Evolutionary conservation across 2,329 filamentous ascomycete genomes (phyloP).

Genomic region (Myriosclerotinia duriaeana): DNA sequence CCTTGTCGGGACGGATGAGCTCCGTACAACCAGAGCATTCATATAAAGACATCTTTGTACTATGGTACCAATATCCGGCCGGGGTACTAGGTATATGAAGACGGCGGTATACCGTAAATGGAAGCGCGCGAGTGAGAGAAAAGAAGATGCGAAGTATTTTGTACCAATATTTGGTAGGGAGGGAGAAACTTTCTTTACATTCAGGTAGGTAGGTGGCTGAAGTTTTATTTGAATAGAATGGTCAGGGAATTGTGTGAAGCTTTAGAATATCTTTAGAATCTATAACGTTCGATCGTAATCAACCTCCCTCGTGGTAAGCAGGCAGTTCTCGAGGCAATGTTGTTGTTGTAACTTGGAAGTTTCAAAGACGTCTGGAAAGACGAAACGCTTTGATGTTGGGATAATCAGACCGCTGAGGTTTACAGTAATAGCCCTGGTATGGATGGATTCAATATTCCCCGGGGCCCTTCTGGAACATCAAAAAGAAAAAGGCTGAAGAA

Average conservation of each 20-base stretch:
- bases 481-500: slow-evolving; percentile 4
- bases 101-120: background rate
- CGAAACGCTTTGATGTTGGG: background rate
- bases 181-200: slow-evolving; percentile 1
- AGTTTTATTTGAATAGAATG: background rate
- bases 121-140: background rate
- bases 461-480: slow-evolving; percentile 15
- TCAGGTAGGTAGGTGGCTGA: background rate
- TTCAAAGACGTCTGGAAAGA: slow-evolving; percentile 19
- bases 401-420: slow-evolving; percentile 8
- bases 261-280: slow-evolving; percentile 14
- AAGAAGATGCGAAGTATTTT: slow-evolving; percentile 4
- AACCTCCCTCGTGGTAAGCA: background rate
- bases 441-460: no score
- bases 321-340: background rate
- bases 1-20: slow-evolving; percentile 15
- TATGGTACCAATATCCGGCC: background rate
- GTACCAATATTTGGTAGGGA: background rate
- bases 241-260: slow-evolving; percentile 1
- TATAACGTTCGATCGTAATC: background rate
- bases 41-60: slow-evolving; percentile 21
- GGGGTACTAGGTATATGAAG: background rate
- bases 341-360: background rate
- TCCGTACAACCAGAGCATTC: slow-evolving; percentile 17
- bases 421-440: background rate